Evolutionary conservation across 2,329 filamentous ascomycete species (phyloP).

Genomic region (Aspergillus spinulosporus): DNA sequence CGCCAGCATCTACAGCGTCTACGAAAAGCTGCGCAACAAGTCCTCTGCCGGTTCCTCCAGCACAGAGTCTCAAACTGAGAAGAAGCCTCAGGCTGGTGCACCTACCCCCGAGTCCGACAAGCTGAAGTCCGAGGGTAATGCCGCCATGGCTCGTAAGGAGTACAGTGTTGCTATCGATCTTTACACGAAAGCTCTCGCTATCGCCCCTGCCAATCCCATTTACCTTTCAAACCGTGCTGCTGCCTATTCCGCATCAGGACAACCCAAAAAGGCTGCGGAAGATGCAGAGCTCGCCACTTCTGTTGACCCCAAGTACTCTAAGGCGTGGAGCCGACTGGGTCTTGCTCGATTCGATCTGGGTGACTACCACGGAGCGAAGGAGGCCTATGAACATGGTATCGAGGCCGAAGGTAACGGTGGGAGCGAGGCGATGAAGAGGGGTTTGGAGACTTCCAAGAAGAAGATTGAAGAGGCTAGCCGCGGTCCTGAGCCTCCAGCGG

Average conservation of each 20-base stretch:
- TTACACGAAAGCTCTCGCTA: conserved; percentile 81
- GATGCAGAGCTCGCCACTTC: conserved; percentile 90
- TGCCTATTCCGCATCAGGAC: conserved; percentile 78
- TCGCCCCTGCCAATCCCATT: conserved; percentile 85
- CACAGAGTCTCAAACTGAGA: conserved; percentile 43
- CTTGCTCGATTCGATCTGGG: conserved; percentile 89
- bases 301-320: conserved; percentile 89
- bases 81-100: conserved; percentile 36
- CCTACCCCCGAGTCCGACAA: conserved; percentile 73
- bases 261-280: conserved; percentile 78
- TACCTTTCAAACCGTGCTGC: conserved; percentile 97
- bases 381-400: conserved; percentile 90
- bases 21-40: conserved; percentile 86
- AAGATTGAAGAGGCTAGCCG: conserved; percentile 76
- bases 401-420: conserved; percentile 91
- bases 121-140: conserved; percentile 88
- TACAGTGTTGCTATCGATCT: conserved; percentile 78
- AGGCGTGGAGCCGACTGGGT: conserved; percentile 92
- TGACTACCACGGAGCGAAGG: conserved; percentile 87
- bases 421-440: conserved; percentile 96
- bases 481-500: conserved; percentile 52
- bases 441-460: conserved; percentile 88
- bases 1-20: conserved; percentile 87
- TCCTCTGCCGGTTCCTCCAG: conserved; percentile 46
- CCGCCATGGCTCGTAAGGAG: conserved; percentile 92